These are phyloP conservation scores for Theobroma grandiflorum DNA, from an alignment of 441 rosid species.

Conservation along the genomic window DNA sequence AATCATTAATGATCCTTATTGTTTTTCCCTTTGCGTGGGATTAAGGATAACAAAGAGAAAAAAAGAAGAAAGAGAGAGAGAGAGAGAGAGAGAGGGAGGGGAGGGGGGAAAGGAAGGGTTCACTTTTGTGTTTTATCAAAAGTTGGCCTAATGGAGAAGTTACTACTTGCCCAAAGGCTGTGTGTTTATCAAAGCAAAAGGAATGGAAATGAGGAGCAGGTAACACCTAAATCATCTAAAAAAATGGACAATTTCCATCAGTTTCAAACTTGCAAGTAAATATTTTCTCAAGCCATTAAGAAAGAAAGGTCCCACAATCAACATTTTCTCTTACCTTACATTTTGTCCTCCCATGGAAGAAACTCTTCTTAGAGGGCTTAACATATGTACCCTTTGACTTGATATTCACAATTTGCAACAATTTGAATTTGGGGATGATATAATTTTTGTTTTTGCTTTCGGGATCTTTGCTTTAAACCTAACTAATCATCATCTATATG, in stretches of 20 bases:
- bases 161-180: slow-evolving; percentile 6
- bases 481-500: not conserved
- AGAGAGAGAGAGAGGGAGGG: not conserved
- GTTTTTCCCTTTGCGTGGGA: not conserved
- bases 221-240: slow-evolving; percentile 25
- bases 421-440: not conserved
- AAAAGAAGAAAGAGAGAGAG: not conserved
- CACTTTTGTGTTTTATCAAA: not conserved
- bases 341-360: not conserved
- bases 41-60: not conserved
- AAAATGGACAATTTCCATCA: not conserved
- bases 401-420: not conserved
- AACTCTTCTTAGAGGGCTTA: not conserved
- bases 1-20: not conserved
- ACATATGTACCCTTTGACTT: slow-evolving; percentile 11
- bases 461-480: not conserved
- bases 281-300: slow-evolving; percentile 19
- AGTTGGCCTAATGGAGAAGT: not conserved
- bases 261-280: slow-evolving; percentile 22
- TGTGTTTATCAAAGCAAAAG: not conserved
- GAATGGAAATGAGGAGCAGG: slow-evolving; percentile 24
- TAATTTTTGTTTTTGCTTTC: not conserved
- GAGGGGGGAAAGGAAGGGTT: not conserved
- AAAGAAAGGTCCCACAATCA: slow-evolving; percentile 22
- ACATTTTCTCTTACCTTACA: not conserved